phyloP scores from a whole-genome alignment of 805 yeast species.

The Yarrowia sp. region DNA sequence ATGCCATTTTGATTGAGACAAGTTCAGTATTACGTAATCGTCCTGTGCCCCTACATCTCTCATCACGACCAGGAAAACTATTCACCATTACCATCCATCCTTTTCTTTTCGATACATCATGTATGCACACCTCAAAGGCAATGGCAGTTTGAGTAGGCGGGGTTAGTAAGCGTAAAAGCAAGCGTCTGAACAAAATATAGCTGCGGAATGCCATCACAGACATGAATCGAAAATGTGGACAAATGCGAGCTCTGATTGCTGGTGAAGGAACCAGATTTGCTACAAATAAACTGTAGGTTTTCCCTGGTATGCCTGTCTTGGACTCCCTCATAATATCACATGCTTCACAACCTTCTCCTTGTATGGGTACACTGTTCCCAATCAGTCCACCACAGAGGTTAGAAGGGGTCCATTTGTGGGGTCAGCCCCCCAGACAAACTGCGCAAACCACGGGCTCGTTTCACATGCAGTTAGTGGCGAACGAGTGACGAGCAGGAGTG shows the following conservation, averaged over 20 bases:
- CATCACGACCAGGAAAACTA: too few relatives aligned
- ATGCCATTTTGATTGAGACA: too few relatives aligned
- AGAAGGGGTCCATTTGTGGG: background rate
- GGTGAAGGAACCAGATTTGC: too few relatives aligned
- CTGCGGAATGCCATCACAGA: background rate
- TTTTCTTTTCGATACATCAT: too few relatives aligned
- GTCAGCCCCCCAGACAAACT: background rate
- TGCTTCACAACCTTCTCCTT: slow-evolving; percentile 1
- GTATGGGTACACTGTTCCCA: background rate
- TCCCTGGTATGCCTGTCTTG: background rate
- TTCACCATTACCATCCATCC: too few relatives aligned
- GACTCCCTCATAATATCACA: background rate
- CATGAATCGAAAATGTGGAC: background rate
- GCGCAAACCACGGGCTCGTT: background rate
- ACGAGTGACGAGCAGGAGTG: background rate
- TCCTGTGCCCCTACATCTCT: too few relatives aligned
- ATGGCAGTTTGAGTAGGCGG: background rate
- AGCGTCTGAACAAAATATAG: background rate
- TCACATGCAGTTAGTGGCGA: slow-evolving; percentile 8
- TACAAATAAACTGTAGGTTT: too few relatives aligned
- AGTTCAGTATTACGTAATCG: too few relatives aligned
- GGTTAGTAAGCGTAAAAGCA: background rate
- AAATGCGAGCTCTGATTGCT: too few relatives aligned
- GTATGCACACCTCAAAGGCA: background rate
- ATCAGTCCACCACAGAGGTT: slow-evolving; percentile 12